Base-by-base conservation (phyloP, 179 eudicot genomes). In the Sideroxylon spinosum region DNA sequence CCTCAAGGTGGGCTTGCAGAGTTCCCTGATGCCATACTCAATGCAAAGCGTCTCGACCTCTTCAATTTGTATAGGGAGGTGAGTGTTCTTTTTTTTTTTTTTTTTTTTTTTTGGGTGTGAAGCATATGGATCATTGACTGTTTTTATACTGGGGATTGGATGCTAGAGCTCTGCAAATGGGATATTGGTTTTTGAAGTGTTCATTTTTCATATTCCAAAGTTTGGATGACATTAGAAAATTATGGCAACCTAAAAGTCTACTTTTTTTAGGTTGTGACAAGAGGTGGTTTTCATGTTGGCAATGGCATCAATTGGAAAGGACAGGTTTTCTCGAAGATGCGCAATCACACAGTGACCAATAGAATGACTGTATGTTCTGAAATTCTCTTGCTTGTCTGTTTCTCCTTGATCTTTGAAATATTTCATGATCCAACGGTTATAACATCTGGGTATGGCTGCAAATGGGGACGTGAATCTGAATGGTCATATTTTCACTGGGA, bases 291-390 rank as follows among this genome's bases (percentile, higher is more conserved):
- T 84, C 95, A 95, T 80, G 99, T 95, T 80, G 99, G 99, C 82
- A 95, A 95, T 73, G 99, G 99, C 81, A 95, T 95, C 77, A 95
- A 95, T 80, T 95, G 99, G 99, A 95, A 95, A 93, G 99, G 99
- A 19, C 99, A 95, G 84, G 98, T 95, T 74, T 95, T 95, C 82
- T 95, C 98, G 10, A 95, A 95, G 88, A 95, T 95, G 99, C 91
- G 94, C 64, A 95, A 95, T 81, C 97, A 91, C 83, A 95, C 98
- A 12, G 87, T 90, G 25, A 93, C 99, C 52, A 93, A 95, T 81
- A 91, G 90, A 83, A 95, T 95, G 99, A 95, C 99, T 16, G 60
- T 56, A 16, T 56, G 60, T 13, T 17, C 19, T 56, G n/a, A 56
- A 13, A 56, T 17, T 56, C 37, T 53, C 9, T 26, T 32, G 37